A percentile compares a stretch with the other conserved stretches of the same genome.
These are phyloP conservation scores for Flueggea neowawraea DNA, from an alignment of 441 rosid genomes.

Conservation along the genomic window DNA sequence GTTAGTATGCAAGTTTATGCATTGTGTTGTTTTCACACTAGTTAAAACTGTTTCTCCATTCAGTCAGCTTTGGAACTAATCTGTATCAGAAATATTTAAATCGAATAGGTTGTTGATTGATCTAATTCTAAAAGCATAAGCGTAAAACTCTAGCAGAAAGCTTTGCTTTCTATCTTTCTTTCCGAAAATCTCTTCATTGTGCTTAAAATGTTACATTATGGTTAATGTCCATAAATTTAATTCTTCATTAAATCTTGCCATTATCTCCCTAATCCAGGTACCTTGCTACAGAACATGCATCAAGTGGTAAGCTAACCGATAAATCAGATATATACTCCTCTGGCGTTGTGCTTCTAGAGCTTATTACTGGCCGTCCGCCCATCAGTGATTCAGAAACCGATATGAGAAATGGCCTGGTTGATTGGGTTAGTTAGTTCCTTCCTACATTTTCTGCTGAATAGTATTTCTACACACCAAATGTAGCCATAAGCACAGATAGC, in stretches of 20 bases:
- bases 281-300: constrained; percentile 86
- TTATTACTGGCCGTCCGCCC: constrained; percentile 76
- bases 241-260: neutral
- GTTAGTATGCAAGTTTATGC: too few relatives aligned
- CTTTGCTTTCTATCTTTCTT: too few relatives aligned
- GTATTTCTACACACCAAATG: neutral
- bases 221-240: neutral
- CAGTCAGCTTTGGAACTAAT: too few relatives aligned
- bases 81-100: too few relatives aligned
- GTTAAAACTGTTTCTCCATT: too few relatives aligned
- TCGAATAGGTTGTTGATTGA: too few relatives aligned
- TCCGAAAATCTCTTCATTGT: too few relatives aligned
- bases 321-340: constrained; percentile 87
- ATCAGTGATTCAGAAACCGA: constrained; percentile 39
- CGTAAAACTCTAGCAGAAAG: too few relatives aligned
- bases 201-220: too few relatives aligned
- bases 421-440: constrained; percentile 52
- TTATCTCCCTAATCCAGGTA: constrained; percentile 30
- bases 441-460: neutral
- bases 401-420: constrained; percentile 72
- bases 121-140: too few relatives aligned
- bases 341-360: constrained; percentile 82
- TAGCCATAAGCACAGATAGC: neutral
- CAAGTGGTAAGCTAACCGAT: constrained; percentile 81
- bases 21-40: too few relatives aligned